Base-by-base conservation (phyloP, 2,329 filamentous ascomycete species). In the Cytospora leucostoma region DNA sequence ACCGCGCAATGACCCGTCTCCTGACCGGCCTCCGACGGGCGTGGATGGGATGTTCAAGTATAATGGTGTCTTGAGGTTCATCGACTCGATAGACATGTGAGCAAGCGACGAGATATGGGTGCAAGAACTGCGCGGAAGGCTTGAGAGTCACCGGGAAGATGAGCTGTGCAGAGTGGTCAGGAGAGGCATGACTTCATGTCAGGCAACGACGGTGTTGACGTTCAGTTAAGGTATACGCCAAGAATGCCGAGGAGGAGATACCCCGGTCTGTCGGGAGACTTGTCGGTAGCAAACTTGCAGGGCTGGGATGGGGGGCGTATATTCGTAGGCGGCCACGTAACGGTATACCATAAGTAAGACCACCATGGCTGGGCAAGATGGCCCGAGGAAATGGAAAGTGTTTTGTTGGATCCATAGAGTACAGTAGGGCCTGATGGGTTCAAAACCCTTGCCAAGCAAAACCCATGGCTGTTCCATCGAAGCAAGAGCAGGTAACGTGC, bases 21-120 rank as follows among this genome's bases (percentile, higher is more conserved):
- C 82, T 56, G 64, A 65, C 50, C 80, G 85, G 68, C 80, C 92
- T 71, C 90, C 91, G 1, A 88, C 92, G 67, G 92, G 92, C 0
- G 88, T 97, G 47, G 95, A 98, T 74, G 94, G 95, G 11, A 83
- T 96, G 66, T 79, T 98, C 73, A 92, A 88, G 78, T 86, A 84
- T 56, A 93, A 96, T 73, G 95, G 94, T 12, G 90, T 98, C 67
- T 78, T 99, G 74, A 85, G 91, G 69, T 99, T 99, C 76, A 96
- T 94, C 74, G 93, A 97, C 77, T 92, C 89, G 67, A 92, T 98
- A 80, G 90, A 93, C 72, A 82, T 86, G 74, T 86, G 79, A 75
- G 49, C 40, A 44, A 40, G 40, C 27, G 33, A 37, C 13, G 12
- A 47, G 11, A 17, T 19, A 17, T 35, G 19, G 19, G 13, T 3